Evolutionary conservation across 345 rosid genomes (phyloP), one percentile per base, ranked within the genome.

Genomic region (Eucalyptus rudis): DNA sequence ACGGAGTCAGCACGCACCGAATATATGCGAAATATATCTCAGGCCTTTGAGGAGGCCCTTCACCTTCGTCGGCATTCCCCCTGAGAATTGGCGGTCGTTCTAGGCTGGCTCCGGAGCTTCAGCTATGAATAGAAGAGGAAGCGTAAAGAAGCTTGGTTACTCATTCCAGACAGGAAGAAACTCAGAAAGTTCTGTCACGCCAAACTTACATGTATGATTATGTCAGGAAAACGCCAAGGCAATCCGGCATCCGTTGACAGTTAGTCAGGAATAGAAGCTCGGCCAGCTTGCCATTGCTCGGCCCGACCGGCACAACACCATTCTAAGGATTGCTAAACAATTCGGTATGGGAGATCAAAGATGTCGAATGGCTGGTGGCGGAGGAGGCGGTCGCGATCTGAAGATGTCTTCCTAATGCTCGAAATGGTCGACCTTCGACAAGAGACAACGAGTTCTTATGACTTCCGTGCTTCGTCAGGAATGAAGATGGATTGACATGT

Each of bases 21-120:
- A 95, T 33, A 94, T 92, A 13, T 94, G 95, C 15, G 94, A 85
- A 24, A 95, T 91, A 89, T 91, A 92, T 86, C 93, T 94, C 6
- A 96, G 88, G 86, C 98, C 96, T 92, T 91, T 94, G 5, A 93
- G 51, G 86, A 93, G 89, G 88, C 97, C 95, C 91, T 94, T 94
- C 91, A 94, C 91, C 62, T 89, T 92, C 6, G 87, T 25, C 49
- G 45, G 44, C 87, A 45, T 89, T 80, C 49, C 40, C 25, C 54
- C 86, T 58, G 29, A 79, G 89, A 40, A 25, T 7, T 1, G 71
- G 71, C 2, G 71, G 1, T 64, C 36, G 36, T 64, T 64, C 36
- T 86, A 86, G 22, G 87, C 10, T 47, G 87, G 86, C 51, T 49
- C 40, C 36, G 40, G 36, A 49, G 59, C 51, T 49, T 47, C 19